Conservation (phyloP, 352 stramenopile species). For the Phytophthora crassamura region DNA sequence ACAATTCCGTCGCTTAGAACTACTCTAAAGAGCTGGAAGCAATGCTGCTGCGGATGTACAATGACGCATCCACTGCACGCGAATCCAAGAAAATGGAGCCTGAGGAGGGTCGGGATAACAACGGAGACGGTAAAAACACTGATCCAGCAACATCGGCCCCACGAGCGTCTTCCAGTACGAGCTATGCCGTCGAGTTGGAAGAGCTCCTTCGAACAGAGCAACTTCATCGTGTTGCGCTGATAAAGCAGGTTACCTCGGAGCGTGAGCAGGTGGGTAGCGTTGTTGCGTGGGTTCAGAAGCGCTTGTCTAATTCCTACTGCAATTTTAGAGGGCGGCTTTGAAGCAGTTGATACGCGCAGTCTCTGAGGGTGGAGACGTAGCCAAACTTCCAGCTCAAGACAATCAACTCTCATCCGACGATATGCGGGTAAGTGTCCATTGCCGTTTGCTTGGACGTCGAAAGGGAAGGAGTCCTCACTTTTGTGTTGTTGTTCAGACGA, state of each 20-base stretch:
- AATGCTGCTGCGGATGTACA: slow-evolving; percentile 67
- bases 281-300: background rate
- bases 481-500: slow-evolving; percentile 21
- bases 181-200: slow-evolving; percentile 54
- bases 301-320: background rate
- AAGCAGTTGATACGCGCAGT: slow-evolving; percentile 53
- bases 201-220: slow-evolving; percentile 62
- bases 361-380: slow-evolving; percentile 4
- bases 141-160: background rate
- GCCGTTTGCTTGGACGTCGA: background rate
- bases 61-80: slow-evolving; percentile 49
- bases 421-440: slow-evolving; percentile 21
- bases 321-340: slow-evolving; percentile 48
- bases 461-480: background rate
- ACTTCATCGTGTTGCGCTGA: slow-evolving; percentile 49
- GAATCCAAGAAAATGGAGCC: slow-evolving; percentile 20
- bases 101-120: slow-evolving; percentile 14
- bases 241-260: slow-evolving; percentile 64
- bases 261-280: slow-evolving; percentile 58
- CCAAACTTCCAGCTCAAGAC: slow-evolving; percentile 16
- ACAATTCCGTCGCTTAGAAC: slow-evolving; percentile 31
- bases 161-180: slow-evolving; percentile 7
- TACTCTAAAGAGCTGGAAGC: slow-evolving; percentile 73
- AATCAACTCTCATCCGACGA: slow-evolving; percentile 31
- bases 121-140: slow-evolving; percentile 15